Percentiles rank a stretch among this genome's conserved stretches.
phyloP scores from a whole-genome alignment of 169 alveolate genomes.

The Theileria sp. region DNA sequence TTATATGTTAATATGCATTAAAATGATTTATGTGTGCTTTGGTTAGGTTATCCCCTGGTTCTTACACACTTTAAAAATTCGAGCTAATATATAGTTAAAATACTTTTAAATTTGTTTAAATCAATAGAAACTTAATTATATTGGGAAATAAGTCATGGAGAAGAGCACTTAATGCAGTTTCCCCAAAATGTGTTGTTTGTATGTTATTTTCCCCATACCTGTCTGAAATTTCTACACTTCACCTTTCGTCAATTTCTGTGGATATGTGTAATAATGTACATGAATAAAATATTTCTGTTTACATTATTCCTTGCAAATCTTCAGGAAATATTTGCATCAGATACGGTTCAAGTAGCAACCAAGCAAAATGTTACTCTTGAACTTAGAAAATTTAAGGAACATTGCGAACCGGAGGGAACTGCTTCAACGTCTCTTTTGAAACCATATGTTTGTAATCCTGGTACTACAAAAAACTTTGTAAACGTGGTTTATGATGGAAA shows the following conservation, averaged over 20 bases:
- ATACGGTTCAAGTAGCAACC: not conserved
- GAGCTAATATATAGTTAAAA: not conserved
- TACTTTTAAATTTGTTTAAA: not conserved
- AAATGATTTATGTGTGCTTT: not conserved
- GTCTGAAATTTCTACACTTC: not conserved
- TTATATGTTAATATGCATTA: not conserved
- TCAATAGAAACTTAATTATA: not conserved
- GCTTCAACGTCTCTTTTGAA: not conserved
- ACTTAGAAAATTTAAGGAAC: not conserved
- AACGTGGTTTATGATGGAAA: not conserved
- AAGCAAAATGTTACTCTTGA: not conserved
- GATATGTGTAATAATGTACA: not conserved
- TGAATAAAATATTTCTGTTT: not conserved
- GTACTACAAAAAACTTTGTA: not conserved
- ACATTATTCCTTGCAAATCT: not conserved
- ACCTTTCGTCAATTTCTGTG: slow-evolving; percentile 1
- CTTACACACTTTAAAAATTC: not conserved
- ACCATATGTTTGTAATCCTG: not conserved
- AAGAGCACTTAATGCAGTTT: not conserved
- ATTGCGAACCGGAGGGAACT: not conserved
- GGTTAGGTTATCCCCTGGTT: not conserved
- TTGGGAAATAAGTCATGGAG: not conserved
- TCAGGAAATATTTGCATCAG: not conserved
- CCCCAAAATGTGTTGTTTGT: slow-evolving; percentile 3
- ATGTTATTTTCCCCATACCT: slow-evolving; percentile 3